Base-by-base conservation (phyloP, 1,284 basidiomycete species). In the Apiotrichum gamsii region DNA sequence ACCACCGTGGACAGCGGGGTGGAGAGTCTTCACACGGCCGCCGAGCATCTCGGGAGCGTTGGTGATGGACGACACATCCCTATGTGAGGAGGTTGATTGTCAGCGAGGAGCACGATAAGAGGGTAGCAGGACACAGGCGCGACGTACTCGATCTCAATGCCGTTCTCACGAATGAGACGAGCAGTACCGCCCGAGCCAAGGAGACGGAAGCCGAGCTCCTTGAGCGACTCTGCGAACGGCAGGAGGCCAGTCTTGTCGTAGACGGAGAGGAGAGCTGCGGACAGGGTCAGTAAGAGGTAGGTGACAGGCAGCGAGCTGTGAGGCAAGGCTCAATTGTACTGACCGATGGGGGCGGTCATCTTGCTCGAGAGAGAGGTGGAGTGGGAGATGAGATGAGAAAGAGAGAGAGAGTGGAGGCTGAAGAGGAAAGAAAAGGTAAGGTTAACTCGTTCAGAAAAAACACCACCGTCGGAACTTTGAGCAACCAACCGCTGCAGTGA, bases 11-110 rank as follows among this genome's bases (percentile, higher is more conserved):
- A 99, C 90, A 18, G 87, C 93, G 42, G 95, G 95, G 68, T 99
- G 95, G n/a, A 99, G 81, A 5, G 95, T 99, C 78, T 99, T 98
- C 57, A 98, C 95, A 55, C 95, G 81, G 35, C 95, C 95, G 46
- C 94, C 93, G 14, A 99, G 81, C 90, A 99, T 98, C 74, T 99
- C 95, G n/a, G 94, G 95, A 1, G 93, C 93, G 67, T 94, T 94
- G 43, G 95, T 98, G 74, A 98, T 87, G 65, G 91, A 88, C 18
- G 91, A 90, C 37, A 99, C 93, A 81, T 99, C 95, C 58, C 93
- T 96, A 28, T 6, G 58, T 15, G 25, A 28, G 24, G 16, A 36
- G 46, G n/a, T n/a, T n/a, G n/a, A n/a, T n/a, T n/a, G n/a, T n/a
- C n/a, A n/a, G n/a, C n/a, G n/a, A n/a, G n/a, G n/a, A n/a, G n/a